Evolutionary conservation across 75 land plant species (phyloP).

Genomic region (Pinus tabuliformis): DNA sequence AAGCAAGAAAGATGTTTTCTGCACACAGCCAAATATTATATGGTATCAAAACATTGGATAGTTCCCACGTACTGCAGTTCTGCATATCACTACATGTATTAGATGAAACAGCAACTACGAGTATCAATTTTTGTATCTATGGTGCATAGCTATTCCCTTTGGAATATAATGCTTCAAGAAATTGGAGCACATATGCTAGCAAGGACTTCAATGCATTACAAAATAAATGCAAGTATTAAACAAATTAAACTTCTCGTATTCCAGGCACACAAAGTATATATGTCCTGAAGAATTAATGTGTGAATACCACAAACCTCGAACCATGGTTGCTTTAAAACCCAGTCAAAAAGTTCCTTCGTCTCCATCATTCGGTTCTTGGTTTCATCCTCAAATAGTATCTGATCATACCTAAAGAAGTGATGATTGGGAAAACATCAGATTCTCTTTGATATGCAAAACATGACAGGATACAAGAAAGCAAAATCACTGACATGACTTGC

Average conservation of each 20-base stretch:
- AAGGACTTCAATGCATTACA: background rate
- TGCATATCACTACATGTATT: background rate
- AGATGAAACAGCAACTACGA: background rate
- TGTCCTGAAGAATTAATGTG: background rate
- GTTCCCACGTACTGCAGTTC: background rate
- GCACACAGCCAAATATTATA: constrained; percentile 15
- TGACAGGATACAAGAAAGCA: background rate
- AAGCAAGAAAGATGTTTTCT: constrained; percentile 93
- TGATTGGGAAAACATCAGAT: constrained; percentile 1
- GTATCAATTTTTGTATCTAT: background rate
- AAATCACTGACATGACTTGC: background rate
- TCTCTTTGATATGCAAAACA: background rate
- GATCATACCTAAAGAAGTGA: constrained; percentile 67
- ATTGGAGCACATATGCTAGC: background rate
- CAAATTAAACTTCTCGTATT: background rate
- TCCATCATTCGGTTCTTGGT: constrained; percentile 85
- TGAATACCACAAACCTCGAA: constrained; percentile 66
- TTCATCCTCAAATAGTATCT: constrained; percentile 83
- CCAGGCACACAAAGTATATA: background rate
- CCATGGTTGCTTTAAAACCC: constrained; percentile 81
- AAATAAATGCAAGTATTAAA: background rate
- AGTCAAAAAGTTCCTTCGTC: constrained; percentile 85
- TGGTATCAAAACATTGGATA: background rate
- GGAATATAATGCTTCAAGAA: background rate
- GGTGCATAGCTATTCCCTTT: background rate